These are phyloP conservation scores for Claviceps arundinis DNA, from an alignment of 2,329 filamentous ascomycete species.

Conservation along the genomic window DNA sequence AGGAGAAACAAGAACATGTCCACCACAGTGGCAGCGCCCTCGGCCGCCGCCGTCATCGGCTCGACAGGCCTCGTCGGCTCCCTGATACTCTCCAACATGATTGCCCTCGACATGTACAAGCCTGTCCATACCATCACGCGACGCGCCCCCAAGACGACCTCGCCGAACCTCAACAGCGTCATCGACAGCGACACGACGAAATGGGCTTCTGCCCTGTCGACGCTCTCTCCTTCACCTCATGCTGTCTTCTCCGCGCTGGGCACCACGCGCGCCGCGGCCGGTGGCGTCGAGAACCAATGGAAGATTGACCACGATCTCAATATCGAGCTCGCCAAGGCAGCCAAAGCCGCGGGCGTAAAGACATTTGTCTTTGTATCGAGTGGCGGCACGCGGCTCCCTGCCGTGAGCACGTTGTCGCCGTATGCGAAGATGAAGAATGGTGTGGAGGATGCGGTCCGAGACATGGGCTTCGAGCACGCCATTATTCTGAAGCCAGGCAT, in stretches of 20 bases:
- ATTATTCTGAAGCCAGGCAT: slow-evolving; percentile 63
- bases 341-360: slow-evolving; percentile 56
- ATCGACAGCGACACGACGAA: slow-evolving; percentile 52
- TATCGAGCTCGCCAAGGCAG: slow-evolving; percentile 60
- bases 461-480: slow-evolving; percentile 61
- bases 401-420: slow-evolving; percentile 27
- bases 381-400: slow-evolving; percentile 30
- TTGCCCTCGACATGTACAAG: slow-evolving; percentile 38
- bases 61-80: slow-evolving; percentile 58
- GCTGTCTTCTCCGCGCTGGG: slow-evolving; percentile 68
- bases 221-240: slow-evolving; percentile 40
- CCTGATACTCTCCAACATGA: slow-evolving; percentile 56
- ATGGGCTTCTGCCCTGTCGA: slow-evolving; percentile 51
- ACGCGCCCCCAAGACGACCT: slow-evolving; percentile 42
- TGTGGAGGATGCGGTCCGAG: slow-evolving; percentile 65
- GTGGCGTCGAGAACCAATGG: slow-evolving; percentile 66
- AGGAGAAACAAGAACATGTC: not conserved
- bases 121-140: slow-evolving; percentile 53
- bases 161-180: slow-evolving; percentile 47
- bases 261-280: slow-evolving; percentile 64
- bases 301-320: slow-evolving; percentile 84
- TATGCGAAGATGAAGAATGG: slow-evolving; percentile 69
- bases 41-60: slow-evolving; percentile 42
- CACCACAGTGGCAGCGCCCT: not conserved
- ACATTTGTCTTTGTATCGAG: slow-evolving; percentile 68